These are phyloP conservation scores for Coemansia guatemalensis DNA, from an alignment of 192 early-diverging fungal genomes.

Conservation along the genomic window DNA sequence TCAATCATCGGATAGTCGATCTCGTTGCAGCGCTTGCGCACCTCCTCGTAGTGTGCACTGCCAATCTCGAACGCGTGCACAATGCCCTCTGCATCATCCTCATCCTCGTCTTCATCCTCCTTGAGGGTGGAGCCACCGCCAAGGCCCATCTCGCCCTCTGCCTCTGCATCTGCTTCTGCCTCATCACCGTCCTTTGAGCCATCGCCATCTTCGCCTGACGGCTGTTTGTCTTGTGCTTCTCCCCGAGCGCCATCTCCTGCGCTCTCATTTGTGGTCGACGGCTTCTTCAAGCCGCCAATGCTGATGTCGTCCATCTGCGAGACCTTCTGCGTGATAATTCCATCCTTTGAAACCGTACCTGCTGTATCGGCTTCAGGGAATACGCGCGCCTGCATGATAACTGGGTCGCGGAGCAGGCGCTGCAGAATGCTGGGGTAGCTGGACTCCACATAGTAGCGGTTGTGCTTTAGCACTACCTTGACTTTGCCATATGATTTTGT, in stretches of 20 bases:
- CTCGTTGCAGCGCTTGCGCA: constrained; percentile 85
- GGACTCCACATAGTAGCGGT: constrained; percentile 92
- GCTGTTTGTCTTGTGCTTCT: background rate
- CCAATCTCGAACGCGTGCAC: constrained; percentile 81
- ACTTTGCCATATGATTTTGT: constrained; percentile 94
- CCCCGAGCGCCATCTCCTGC: background rate
- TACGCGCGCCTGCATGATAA: constrained; percentile 69
- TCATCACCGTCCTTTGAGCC: background rate
- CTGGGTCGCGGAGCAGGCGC: constrained; percentile 71
- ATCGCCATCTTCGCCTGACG: constrained; percentile 1
- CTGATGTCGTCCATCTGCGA: constrained; percentile 66
- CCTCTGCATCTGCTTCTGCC: background rate
- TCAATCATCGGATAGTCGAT: constrained; percentile 94
- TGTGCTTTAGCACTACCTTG: constrained; percentile 94
- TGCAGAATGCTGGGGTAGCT: constrained; percentile 79
- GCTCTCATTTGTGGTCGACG: constrained; percentile 2
- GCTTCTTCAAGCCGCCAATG: constrained; percentile 65
- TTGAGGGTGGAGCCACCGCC: constrained; percentile 48
- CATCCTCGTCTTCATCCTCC: constrained; percentile 66
- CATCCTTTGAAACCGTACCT: constrained; percentile 42
- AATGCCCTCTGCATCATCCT: constrained; percentile 66
- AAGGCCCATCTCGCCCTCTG: constrained; percentile 15
- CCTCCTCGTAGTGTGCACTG: constrained; percentile 64
- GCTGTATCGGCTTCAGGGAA: constrained; percentile 50
- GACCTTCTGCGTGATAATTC: constrained; percentile 58